Evolutionary conservation across 495 filamentous ascomycete species (phyloP).

Genomic region (Filosporella fistucella): DNA sequence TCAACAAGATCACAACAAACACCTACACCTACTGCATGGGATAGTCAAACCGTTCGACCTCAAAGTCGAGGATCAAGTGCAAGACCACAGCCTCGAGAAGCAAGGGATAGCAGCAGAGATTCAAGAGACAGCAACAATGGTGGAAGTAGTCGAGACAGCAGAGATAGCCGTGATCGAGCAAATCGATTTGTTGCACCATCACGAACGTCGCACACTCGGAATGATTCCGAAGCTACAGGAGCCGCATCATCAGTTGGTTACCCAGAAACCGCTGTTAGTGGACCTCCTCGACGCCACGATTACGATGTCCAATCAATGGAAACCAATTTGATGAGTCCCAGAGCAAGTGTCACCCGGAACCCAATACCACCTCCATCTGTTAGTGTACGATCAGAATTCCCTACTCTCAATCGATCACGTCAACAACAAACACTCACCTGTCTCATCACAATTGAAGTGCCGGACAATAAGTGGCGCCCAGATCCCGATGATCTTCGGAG

Average conservation of each 20-base stretch:
- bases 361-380: conserved; percentile 90
- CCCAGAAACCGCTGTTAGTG: conserved; percentile 56
- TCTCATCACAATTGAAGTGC: conserved; percentile 89
- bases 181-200: conserved; percentile 55
- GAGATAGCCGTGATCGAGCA: conserved; percentile 50
- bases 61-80: conserved; percentile 40
- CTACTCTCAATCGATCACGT: conserved; percentile 84
- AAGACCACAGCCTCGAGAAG: conserved; percentile 19
- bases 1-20: conserved; percentile 41
- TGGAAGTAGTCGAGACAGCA: conserved; percentile 32
- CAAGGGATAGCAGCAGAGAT: conserved; percentile 37
- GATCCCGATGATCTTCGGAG: conserved; percentile 77
- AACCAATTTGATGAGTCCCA: conserved; percentile 71
- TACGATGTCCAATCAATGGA: conserved; percentile 98
- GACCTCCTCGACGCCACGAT: conserved; percentile 71
- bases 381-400: conserved; percentile 93
- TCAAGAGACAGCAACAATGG: conserved; percentile 37
- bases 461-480: conserved; percentile 86
- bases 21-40: conserved; percentile 44
- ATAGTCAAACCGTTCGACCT: conserved; percentile 41
- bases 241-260: conserved; percentile 74
- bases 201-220: conserved; percentile 68
- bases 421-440: conserved; percentile 95
- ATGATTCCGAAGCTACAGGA: conserved; percentile 61
- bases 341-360: conserved; percentile 66